A percentile compares a stretch with the other conserved stretches of the same genome.
These are phyloP conservation scores for Venustampulla echinocandica DNA, from an alignment of 495 filamentous ascomycete species.

Conservation along the genomic window DNA sequence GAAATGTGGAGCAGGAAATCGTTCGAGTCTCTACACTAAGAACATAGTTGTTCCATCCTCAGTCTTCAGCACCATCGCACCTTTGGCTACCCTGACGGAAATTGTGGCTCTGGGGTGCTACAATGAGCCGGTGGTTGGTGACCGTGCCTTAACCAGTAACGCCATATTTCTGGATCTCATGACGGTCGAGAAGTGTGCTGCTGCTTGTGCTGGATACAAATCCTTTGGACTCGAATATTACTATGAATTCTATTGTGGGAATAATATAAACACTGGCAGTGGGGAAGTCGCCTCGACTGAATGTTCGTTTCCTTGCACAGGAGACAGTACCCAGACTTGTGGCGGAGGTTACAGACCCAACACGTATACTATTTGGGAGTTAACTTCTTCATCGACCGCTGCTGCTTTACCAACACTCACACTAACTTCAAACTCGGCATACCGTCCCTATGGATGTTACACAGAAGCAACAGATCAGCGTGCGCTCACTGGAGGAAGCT, in stretches of 20 bases:
- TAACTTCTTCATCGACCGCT: neutral
- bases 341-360: neutral
- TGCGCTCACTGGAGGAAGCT: slow-evolving; percentile 1
- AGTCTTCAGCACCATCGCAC: slow-evolving; percentile 10
- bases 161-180: slow-evolving; percentile 29
- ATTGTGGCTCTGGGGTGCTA: neutral
- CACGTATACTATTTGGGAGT: neutral
- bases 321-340: neutral
- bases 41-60: no score
- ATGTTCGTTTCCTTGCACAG: neutral
- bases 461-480: slow-evolving; percentile 11
- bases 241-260: neutral
- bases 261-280: neutral
- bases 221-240: slow-evolving; percentile 30
- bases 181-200: slow-evolving; percentile 28
- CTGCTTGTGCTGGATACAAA: slow-evolving; percentile 21
- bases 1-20: slow-evolving; percentile 8
- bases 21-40: slow-evolving; percentile 5
- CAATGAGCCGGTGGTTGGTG: neutral
- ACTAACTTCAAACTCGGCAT: neutral
- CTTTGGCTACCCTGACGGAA: neutral
- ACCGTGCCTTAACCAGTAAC: neutral
- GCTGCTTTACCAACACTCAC: neutral
- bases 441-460: slow-evolving; percentile 4
- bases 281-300: neutral